phyloP scores from a whole-genome alignment of 2,329 filamentous ascomycete species.

The Coniochaeta prunicola region DNA sequence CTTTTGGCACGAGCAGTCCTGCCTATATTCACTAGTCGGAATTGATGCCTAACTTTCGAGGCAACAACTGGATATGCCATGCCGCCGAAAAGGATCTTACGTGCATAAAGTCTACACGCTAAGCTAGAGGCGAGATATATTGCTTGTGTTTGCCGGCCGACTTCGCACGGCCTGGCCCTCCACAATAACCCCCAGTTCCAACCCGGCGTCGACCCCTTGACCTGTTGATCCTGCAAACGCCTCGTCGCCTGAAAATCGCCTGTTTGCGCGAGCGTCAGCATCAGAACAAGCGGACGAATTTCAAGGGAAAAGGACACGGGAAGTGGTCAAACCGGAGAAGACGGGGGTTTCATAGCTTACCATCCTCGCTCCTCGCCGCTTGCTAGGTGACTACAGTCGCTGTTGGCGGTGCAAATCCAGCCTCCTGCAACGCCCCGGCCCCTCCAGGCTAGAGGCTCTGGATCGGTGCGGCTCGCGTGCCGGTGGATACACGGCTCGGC shows the following conservation, averaged over 20 bases:
- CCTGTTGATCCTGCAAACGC: constrained; percentile 36
- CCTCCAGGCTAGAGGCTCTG: constrained; percentile 41
- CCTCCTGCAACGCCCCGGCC: constrained; percentile 61
- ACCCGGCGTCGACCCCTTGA: neutral
- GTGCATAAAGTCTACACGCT: neutral
- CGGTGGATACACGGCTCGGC: neutral
- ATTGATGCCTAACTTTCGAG: neutral
- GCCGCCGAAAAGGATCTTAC: neutral
- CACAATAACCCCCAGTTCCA: constrained; percentile 1
- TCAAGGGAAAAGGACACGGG: neutral
- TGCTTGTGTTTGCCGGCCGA: neutral
- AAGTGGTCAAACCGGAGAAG: neutral
- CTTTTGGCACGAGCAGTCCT: neutral
- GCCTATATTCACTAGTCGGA: neutral
- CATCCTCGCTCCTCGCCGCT: constrained; percentile 83
- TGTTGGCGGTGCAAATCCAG: constrained; percentile 75
- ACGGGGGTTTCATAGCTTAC: constrained; percentile 38
- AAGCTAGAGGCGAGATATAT: neutral
- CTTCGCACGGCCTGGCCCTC: neutral
- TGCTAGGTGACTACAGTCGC: constrained; percentile 76
- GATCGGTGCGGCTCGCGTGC: constrained; percentile 14
- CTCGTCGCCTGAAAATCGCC: constrained; percentile 47
- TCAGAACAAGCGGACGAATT: neutral
- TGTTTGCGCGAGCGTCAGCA: constrained; percentile 7
- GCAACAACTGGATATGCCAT: neutral